Percentiles rank a stretch among this genome's conserved stretches.
phyloP scores from a whole-genome alignment of 2,329 filamentous ascomycete species.

The Hypoxylon sp. region DNA sequence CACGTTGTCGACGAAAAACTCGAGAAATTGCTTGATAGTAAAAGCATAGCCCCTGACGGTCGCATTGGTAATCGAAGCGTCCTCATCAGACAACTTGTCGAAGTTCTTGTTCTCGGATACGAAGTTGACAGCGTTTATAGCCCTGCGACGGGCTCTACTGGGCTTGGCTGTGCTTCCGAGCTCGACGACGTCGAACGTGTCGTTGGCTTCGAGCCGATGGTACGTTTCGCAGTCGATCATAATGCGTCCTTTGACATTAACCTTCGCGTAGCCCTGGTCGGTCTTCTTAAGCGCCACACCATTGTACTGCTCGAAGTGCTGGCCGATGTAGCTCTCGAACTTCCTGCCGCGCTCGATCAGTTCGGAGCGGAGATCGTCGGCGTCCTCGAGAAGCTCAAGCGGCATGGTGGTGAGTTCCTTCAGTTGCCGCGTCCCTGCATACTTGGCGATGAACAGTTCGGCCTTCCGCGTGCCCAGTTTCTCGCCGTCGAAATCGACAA shows the following conservation, averaged over 20 bases:
- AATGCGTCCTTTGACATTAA: conserved; percentile 52
- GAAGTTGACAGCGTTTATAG: conserved; percentile 44
- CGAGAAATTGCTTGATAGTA: conserved; percentile 51
- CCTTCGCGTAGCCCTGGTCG: conserved; percentile 35
- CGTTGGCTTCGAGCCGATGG: conserved; percentile 49
- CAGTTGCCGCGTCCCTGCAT: conserved; percentile 46
- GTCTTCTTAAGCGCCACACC: conserved; percentile 47
- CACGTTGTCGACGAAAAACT: conserved; percentile 48
- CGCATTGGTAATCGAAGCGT: conserved; percentile 46
- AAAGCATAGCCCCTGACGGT: conserved; percentile 53
- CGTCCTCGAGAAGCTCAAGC: conserved; percentile 49
- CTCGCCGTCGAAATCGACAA: conserved; percentile 56
- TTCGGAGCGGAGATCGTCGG: conserved; percentile 33
- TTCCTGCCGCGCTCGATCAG: conserved; percentile 52
- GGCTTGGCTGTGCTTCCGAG: conserved; percentile 37
- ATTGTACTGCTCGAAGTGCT: conserved; percentile 54
- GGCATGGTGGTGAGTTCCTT: conserved; percentile 51
- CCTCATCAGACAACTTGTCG: conserved; percentile 49
- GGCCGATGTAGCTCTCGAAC: conserved; percentile 53
- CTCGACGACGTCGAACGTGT: conserved; percentile 43
- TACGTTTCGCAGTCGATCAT: conserved; percentile 56
- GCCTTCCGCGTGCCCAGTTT: conserved; percentile 48
- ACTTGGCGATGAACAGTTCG: conserved; percentile 49
- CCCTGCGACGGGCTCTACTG: conserved; percentile 32
- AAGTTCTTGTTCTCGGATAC: conserved; percentile 40